phyloP scores from a whole-genome alignment of 148 eudicot genomes.

The Tetragonia tetragonoides region DNA sequence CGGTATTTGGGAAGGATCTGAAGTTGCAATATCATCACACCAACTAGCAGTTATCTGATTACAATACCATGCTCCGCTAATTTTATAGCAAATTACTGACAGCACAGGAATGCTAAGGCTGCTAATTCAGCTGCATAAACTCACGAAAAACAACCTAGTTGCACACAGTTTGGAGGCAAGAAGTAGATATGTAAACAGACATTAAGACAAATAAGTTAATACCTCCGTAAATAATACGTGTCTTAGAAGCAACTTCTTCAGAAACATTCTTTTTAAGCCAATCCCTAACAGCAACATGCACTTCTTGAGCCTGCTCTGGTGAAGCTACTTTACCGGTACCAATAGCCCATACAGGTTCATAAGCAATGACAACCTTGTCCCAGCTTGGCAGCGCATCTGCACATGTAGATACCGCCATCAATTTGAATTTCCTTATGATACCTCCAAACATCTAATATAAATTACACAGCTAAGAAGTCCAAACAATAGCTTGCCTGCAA shows the following conservation, averaged over 20 bases:
- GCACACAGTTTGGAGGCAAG: not conserved
- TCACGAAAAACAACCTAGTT: not conserved
- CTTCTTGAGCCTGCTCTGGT: slow-evolving; percentile 97
- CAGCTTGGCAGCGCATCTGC: slow-evolving; percentile 92
- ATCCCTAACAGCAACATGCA: slow-evolving; percentile 86
- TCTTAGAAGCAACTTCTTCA: slow-evolving; percentile 87
- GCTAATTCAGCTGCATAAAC: not conserved
- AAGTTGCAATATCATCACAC: not conserved
- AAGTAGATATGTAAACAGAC: not conserved
- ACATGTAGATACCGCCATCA: slow-evolving; percentile 16
- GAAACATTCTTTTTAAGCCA: slow-evolving; percentile 97
- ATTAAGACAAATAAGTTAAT: slow-evolving; percentile 7
- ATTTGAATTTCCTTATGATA: not conserved
- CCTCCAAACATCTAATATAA: not conserved
- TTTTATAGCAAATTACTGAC: not conserved
- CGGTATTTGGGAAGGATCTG: not conserved
- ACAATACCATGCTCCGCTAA: not conserved
- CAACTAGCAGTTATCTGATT: not conserved
- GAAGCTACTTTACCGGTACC: slow-evolving; percentile 98
- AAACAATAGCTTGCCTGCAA: slow-evolving; percentile 53
- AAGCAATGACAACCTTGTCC: slow-evolving; percentile 89
- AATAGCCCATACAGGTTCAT: slow-evolving; percentile 99
- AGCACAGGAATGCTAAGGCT: not conserved
- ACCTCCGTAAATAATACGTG: slow-evolving; percentile 99
- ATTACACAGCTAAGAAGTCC: not conserved